Base-by-base conservation (phyloP, 23 red algal genomes). In the Gracilaria caudata region DNA sequence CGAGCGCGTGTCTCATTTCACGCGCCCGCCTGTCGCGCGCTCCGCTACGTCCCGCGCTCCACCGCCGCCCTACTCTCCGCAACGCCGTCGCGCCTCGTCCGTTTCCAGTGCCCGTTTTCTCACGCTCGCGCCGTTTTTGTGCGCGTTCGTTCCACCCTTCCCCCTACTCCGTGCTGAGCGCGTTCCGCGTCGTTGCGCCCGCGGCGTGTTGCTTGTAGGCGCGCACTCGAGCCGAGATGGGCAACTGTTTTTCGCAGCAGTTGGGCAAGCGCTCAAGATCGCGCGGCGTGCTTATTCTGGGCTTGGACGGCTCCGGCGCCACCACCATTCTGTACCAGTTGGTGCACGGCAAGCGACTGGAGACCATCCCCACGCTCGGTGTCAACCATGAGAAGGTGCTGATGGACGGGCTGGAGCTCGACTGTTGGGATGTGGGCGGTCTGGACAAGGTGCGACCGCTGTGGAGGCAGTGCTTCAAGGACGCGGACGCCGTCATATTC, bases 311-410 rank as follows among this genome's bases (percentile, higher is more conserved):
- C 75, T 76, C 95, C 6, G 95, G 95, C 14, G 76, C 91, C 26
- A 98, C 95, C 47, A 98, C 95, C 14, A 80, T 94, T 34, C 90
- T 98, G 35, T 98, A 98, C 78, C 92, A 91, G 46, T 78, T 98
- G 34, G 85, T 89, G 40, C 78, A 92, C 29, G 73, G 84, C 54
- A 86, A 94, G 74, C 86, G 77, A 21, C 46, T 98, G 41, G 83
- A 93, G 25, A 98, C 95, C 20, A 89, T 98, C 35, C 95, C 95
- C 30, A 98, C 95, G 16, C 84, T 98, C 20, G 96, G 96, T 26
- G 78, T 87, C 76, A 94, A 94, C 28, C 73, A 93, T 26, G 96
- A 98, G 73, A 94, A 74, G 26, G 72, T 98, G 28, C 51, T 51
- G 33, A 89, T 68, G 12, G 84, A 88, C 77, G 87, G 81, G 17